These are phyloP conservation scores for Globomyces pollinis-pini DNA, from an alignment of 192 early-diverging fungal genomes.

Conservation along the genomic window DNA sequence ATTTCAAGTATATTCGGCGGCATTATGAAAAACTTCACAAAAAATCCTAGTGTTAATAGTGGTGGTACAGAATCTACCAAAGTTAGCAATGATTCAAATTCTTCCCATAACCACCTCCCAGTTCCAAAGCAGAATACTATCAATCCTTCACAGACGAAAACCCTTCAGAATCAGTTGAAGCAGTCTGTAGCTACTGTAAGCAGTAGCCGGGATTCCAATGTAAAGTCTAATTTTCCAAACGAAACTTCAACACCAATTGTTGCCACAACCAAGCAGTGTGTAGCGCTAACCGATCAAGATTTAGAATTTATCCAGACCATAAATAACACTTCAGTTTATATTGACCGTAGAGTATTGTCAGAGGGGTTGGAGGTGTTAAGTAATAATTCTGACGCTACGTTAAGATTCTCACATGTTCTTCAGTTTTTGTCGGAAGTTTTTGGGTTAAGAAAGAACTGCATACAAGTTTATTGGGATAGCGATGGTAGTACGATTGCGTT, in stretches of 20 bases:
- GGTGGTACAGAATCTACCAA: too few species aligned
- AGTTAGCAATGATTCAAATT: too few species aligned
- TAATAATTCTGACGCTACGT: slow-evolving; percentile 6
- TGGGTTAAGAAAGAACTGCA: slow-evolving; percentile 36
- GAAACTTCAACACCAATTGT: slow-evolving; percentile 13
- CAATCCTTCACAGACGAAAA: slow-evolving; percentile 10
- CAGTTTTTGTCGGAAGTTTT: slow-evolving; percentile 49
- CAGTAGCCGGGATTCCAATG: slow-evolving; percentile 22
- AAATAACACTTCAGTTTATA: slow-evolving; percentile 26
- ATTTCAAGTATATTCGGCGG: neutral
- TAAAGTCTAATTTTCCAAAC: slow-evolving; percentile 29
- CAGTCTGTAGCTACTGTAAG: slow-evolving; percentile 25
- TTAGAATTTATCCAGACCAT: slow-evolving; percentile 13
- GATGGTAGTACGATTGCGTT: slow-evolving; percentile 70
- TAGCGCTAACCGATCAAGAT: slow-evolving; percentile 29
- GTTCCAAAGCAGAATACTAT: neutral
- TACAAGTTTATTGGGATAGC: slow-evolving; percentile 75
- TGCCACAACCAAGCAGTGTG: slow-evolving; percentile 22
- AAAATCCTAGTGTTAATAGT: neutral
- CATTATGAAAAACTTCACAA: neutral
- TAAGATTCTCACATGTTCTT: slow-evolving; percentile 27
- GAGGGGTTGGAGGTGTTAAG: neutral
- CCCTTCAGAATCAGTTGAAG: slow-evolving; percentile 20
- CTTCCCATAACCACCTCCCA: too few species aligned
- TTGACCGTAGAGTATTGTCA: slow-evolving; percentile 17